phyloP scores from a whole-genome alignment of 2,329 filamentous ascomycete species.

The Esteya vermicola region DNA sequence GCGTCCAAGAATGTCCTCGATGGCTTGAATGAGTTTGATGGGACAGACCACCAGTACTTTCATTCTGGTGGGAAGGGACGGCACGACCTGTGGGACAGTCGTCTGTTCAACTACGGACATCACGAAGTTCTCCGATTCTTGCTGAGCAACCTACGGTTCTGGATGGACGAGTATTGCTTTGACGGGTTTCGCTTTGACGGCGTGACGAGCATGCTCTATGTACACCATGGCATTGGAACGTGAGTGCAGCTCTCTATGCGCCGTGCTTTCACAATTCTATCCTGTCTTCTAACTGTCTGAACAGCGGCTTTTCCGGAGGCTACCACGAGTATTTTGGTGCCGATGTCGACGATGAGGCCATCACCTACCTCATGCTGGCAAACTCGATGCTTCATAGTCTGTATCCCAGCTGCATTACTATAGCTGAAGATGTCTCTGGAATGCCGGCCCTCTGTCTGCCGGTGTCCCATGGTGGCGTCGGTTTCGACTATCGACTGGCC shows the following conservation, averaged over 20 bases:
- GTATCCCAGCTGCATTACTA: conserved; percentile 77
- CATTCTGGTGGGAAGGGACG: conserved; percentile 71
- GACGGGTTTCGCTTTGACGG: conserved; percentile 97
- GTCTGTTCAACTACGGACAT: conserved; percentile 90
- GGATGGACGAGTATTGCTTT: conserved; percentile 97
- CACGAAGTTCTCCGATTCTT: conserved; percentile 95
- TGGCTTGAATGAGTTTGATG: conserved; percentile 91
- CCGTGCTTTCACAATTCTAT: neutral
- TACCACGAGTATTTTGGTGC: conserved; percentile 97
- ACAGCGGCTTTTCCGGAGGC: conserved; percentile 83
- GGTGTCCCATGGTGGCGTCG: conserved; percentile 74
- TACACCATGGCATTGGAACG: conserved; percentile 93
- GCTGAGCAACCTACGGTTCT: conserved; percentile 88
- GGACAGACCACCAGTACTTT: conserved; percentile 91
- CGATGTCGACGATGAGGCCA: conserved; percentile 79
- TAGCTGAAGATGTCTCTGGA: conserved; percentile 94
- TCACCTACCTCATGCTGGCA: conserved; percentile 89
- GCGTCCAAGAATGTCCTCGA: conserved; percentile 96
- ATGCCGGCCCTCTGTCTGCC: conserved; percentile 95
- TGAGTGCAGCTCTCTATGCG: conserved; percentile 31
- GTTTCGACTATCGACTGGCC: conserved; percentile 91
- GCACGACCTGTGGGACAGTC: conserved; percentile 91
- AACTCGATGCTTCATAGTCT: conserved; percentile 91
- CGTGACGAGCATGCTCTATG: conserved; percentile 96
- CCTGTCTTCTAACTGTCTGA: neutral